Evolutionary conservation across 2,329 filamentous ascomycete genomes (phyloP).

Genomic region (Sphaerulina musiva): DNA sequence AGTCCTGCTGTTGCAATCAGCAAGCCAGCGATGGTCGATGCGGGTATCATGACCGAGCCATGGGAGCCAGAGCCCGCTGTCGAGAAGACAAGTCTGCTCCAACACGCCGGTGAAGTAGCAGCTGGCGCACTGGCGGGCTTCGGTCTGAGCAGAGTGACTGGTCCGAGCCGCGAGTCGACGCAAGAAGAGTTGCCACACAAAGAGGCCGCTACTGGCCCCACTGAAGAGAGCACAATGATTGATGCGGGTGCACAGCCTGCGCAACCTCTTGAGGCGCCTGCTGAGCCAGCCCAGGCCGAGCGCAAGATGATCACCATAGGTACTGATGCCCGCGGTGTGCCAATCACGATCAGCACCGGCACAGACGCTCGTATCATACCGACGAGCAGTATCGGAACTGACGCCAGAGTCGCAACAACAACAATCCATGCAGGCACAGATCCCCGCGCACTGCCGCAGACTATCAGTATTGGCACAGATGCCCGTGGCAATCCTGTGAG

Average conservation of each 20-base stretch:
- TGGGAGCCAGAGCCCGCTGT: slow-evolving; percentile 39
- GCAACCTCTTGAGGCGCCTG: background rate
- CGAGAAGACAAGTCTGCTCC: slow-evolving; percentile 15
- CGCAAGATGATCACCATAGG: slow-evolving; percentile 12
- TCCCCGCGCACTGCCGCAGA: slow-evolving; percentile 1
- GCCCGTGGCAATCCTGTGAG: slow-evolving; percentile 9
- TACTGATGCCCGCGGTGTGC: slow-evolving; percentile 11
- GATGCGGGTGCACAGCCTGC: slow-evolving; percentile 4
- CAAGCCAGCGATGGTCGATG: slow-evolving; percentile 50
- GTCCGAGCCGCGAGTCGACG: background rate
- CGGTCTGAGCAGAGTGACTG: slow-evolving; percentile 28
- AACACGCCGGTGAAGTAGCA: slow-evolving; percentile 28
- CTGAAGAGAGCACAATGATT: background rate
- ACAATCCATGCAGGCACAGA: slow-evolving; percentile 8
- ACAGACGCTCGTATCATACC: slow-evolving; percentile 14
- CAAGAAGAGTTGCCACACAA: background rate
- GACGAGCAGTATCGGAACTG: slow-evolving; percentile 12
- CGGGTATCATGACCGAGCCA: slow-evolving; percentile 57
- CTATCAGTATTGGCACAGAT: slow-evolving; percentile 14
- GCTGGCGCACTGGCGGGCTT: slow-evolving; percentile 33
- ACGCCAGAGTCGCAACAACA: slow-evolving; percentile 8
- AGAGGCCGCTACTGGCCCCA: background rate
- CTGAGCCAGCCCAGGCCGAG: background rate
- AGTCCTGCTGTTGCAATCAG: background rate
- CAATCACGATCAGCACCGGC: slow-evolving; percentile 11